Conservation (phyloP, 495 filamentous ascomycete species). For the Neurospora sublineolata region DNA sequence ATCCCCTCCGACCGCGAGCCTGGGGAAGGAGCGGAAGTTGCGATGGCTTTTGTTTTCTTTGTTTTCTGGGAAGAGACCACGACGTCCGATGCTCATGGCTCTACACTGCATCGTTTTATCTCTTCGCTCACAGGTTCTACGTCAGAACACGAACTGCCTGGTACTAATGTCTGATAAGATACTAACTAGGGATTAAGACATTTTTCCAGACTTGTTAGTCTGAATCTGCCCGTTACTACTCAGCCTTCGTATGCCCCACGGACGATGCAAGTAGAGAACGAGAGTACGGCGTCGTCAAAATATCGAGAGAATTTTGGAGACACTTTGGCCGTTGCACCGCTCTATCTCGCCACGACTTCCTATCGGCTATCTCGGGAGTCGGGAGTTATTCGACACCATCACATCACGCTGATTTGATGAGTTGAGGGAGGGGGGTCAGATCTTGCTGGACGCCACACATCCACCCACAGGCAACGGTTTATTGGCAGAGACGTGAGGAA, state of each 20-base stretch:
- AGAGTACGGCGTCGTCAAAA: not conserved
- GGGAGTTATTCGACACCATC: not conserved
- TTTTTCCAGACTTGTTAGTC: no score
- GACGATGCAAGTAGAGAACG: not conserved
- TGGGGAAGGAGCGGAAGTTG: no score
- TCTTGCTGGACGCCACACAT: not conserved
- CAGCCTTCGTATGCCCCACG: not conserved
- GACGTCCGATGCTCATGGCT: no score
- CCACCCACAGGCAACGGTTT: not conserved
- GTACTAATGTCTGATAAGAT: no score
- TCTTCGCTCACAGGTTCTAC: no score
- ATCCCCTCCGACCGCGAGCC: no score
- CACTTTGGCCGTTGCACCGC: not conserved
- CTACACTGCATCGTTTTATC: no score
- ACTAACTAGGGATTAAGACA: no score
- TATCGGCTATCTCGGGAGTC: not conserved
- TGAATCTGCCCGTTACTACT: not conserved
- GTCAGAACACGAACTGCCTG: no score
- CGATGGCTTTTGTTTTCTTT: no score
- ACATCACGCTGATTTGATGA: not conserved
- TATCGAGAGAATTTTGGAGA: not conserved
- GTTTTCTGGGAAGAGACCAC: no score
- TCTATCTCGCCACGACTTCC: not conserved
- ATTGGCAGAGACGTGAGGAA: not conserved
- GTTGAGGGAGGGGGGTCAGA: not conserved